Evolutionary conservation across 2,329 filamentous ascomycete genomes (phyloP).

Genomic region (Knufia petricola): DNA sequence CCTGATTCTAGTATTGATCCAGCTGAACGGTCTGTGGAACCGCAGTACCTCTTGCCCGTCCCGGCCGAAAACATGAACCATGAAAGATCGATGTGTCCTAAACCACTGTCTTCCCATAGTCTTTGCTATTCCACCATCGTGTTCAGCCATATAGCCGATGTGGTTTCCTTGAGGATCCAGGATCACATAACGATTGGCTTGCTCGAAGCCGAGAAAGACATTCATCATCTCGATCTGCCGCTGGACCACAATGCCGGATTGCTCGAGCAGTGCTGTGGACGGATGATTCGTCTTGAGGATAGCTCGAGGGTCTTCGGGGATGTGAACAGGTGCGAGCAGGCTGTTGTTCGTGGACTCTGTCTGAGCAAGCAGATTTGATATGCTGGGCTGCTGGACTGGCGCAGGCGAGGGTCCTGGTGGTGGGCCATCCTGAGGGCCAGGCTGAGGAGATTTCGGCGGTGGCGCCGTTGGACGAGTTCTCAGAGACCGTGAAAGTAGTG

Average conservation of each 20-base stretch:
- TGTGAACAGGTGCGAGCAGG: conserved; percentile 50
- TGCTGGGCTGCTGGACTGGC: conserved; percentile 32
- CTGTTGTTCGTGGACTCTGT: conserved; percentile 38
- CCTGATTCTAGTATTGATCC: conserved; percentile 51
- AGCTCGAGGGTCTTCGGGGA: conserved; percentile 51
- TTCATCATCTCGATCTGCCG: conserved; percentile 58
- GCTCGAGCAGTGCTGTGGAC: conserved; percentile 47
- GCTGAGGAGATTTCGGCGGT: neutral
- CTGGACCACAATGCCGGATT: conserved; percentile 54
- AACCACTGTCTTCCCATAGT: conserved; percentile 51
- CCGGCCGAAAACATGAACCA: conserved; percentile 55
- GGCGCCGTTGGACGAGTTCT: neutral
- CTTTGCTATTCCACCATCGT: conserved; percentile 49
- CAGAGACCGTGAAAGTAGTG: neutral
- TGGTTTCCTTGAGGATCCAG: conserved; percentile 55
- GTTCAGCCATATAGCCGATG: conserved; percentile 55
- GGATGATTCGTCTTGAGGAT: conserved; percentile 51
- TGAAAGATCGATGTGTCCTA: conserved; percentile 53
- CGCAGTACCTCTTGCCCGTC: conserved; percentile 50
- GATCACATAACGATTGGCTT: conserved; percentile 57
- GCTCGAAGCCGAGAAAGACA: conserved; percentile 55
- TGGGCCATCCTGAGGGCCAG: neutral
- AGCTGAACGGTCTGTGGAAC: conserved; percentile 56
- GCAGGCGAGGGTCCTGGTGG: neutral
- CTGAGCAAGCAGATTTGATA: conserved; percentile 30